Evolutionary conservation across 306 rosid species (phyloP).

Genomic region (Cucurbita ficifolia): DNA sequence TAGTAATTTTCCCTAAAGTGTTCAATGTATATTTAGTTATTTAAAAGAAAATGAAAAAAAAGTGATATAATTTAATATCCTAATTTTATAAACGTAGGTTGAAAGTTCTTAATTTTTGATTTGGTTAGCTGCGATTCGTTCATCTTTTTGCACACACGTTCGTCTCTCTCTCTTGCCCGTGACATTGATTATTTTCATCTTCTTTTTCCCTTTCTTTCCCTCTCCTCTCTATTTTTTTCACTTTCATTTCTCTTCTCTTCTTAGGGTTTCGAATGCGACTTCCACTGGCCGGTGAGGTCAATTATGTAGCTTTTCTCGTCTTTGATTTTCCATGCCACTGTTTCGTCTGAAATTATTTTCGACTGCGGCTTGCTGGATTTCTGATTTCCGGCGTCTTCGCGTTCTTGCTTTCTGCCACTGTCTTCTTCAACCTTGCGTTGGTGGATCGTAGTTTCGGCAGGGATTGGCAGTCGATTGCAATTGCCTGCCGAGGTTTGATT

Average conservation of each 20-base stretch:
- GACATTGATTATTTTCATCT: conserved; percentile 5
- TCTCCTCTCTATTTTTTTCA: background rate
- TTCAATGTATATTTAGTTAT: too few relatives aligned
- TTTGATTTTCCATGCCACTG: background rate
- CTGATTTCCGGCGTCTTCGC: background rate
- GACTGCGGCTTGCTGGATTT: background rate
- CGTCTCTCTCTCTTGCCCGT: background rate
- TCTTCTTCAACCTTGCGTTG: background rate
- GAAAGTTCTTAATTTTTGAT: too few relatives aligned
- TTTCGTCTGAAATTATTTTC: background rate
- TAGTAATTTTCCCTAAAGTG: too few relatives aligned
- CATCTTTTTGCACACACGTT: background rate
- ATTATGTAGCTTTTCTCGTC: background rate
- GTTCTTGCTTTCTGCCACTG: background rate
- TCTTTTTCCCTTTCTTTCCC: background rate
- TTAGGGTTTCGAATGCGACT: conserved; percentile 7
- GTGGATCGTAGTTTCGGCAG: conserved; percentile 9
- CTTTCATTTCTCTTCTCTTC: background rate
- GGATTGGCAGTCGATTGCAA: conserved; percentile 18
- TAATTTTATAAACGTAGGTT: too few relatives aligned
- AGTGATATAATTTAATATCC: too few relatives aligned
- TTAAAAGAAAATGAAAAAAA: too few relatives aligned
- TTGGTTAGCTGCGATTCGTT: too few relatives aligned
- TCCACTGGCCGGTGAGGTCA: background rate
- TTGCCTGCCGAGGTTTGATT: conserved; percentile 25